Evolutionary conservation across 345 rosid species (phyloP), one percentile per base, ranked within the genome.

Genomic region (Hibiscus mutabilis): DNA sequence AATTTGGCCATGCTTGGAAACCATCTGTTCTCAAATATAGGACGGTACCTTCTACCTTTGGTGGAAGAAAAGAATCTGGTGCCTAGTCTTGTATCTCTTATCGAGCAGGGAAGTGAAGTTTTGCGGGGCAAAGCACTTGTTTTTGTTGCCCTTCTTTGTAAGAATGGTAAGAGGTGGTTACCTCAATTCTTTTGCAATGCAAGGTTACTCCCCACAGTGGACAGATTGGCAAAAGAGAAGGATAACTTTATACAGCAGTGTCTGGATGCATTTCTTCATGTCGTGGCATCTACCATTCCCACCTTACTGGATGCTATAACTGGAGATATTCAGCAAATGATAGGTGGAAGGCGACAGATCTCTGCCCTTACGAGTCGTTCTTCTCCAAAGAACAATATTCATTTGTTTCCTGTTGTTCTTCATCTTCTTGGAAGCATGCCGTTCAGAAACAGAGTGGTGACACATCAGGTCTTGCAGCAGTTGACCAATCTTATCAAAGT

Each of bases 61-160:
- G 74, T 79, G 46, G 99, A 94, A 82, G 99, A 91, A 65, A 91
- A 90, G 79, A 88, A 81, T 81, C 84, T 94, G 66, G 84, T 86
- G 55, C 87, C 89, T 25, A 73, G 84, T 82, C 86, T 91, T 40
- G 74, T 87, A 49, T 90, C 97, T 80, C 97, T 80, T 70, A 82
- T 85, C 55, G 97, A 94, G 79, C 97, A 94, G 80, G 96, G 95
- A 67, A 86, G 83, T 72, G 97, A 94, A 82, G 83, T 91, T 77
- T 81, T 92, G 73, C 81, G 79, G 80, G 99, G 96, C 11, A 92
- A 92, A 81, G 79, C 91, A 56, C 97, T 94, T 74, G 60, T 89
- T 69, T 81, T 86, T 35, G 94, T 92, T 64, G 96, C 97, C 76
- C 82, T 88, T 68, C 95, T 94, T 80, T 86, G 99, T 79, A 94